Conservation (phyloP, 352 stramenopile species). For the Phytophthora crassamura region DNA sequence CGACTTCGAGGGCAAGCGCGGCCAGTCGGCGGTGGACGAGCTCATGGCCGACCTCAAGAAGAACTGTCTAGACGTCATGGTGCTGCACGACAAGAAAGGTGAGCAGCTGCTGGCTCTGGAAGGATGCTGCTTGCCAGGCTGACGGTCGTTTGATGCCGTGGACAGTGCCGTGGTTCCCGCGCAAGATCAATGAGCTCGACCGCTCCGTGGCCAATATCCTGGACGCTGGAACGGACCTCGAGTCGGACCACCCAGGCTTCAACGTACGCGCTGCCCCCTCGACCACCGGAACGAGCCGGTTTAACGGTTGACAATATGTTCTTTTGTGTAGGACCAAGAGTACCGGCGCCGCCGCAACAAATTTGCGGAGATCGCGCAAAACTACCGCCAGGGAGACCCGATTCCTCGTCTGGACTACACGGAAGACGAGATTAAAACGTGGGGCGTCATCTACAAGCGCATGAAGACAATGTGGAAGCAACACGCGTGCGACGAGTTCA, state of each 20-base stretch:
- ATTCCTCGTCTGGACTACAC: conserved; percentile 97
- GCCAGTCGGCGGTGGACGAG: conserved; percentile 79
- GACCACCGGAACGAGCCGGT: background rate
- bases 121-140: too few relatives aligned
- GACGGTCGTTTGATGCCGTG: background rate
- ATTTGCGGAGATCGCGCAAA: conserved; percentile 90
- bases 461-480: conserved; percentile 95
- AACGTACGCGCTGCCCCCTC: conserved; percentile 60
- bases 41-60: conserved; percentile 88
- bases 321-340: conserved; percentile 64
- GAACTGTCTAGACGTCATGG: conserved; percentile 90
- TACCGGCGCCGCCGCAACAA: conserved; percentile 92
- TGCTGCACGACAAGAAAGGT: conserved; percentile 95
- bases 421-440: conserved; percentile 89
- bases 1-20: conserved; percentile 90
- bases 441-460: conserved; percentile 92
- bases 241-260: conserved; percentile 96
- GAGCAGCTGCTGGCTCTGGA: background rate
- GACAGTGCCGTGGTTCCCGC: conserved; percentile 84
- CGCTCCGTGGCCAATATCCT: conserved; percentile 87
- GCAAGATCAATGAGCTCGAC: conserved; percentile 86
- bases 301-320: background rate
- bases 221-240: conserved; percentile 93
- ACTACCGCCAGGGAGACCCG: conserved; percentile 90
- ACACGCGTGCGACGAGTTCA: conserved; percentile 97